Conservation (phyloP, 2,329 filamentous ascomycete genomes). For the Fusarium oligoseptatum region DNA sequence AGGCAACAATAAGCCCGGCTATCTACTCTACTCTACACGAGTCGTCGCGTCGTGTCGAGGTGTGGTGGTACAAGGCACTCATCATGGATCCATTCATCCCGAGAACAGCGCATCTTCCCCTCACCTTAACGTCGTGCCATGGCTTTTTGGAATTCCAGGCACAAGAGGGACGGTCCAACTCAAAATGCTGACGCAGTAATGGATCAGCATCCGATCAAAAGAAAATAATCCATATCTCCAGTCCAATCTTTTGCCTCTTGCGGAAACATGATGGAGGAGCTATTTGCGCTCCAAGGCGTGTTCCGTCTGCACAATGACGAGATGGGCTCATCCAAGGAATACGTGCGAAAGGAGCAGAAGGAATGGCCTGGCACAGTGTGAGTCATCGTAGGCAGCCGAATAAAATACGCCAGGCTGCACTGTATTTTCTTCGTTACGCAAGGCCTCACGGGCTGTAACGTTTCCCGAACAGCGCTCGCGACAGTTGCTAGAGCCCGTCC, state of each 20-base stretch:
- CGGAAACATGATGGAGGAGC: background rate
- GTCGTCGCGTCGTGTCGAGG: background rate
- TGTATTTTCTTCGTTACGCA: background rate
- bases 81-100: background rate
- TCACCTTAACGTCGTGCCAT: slow-evolving; percentile 9
- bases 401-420: slow-evolving; percentile 9
- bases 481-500: slow-evolving; percentile 16
- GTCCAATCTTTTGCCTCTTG: slow-evolving; percentile 17
- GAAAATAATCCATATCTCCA: slow-evolving; percentile 1
- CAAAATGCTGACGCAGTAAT: slow-evolving; percentile 6
- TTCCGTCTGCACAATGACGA: slow-evolving; percentile 37
- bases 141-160: slow-evolving; percentile 3
- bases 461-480: slow-evolving; percentile 11
- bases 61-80: slow-evolving; percentile 8
- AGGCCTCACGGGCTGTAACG: background rate
- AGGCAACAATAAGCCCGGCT: slow-evolving; percentile 1
- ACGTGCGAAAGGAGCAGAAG: slow-evolving; percentile 22
- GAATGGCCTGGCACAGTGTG: slow-evolving; percentile 18
- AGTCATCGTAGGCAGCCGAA: background rate
- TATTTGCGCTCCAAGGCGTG: background rate
- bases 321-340: slow-evolving; percentile 19
- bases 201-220: slow-evolving; percentile 18
- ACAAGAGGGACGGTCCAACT: background rate
- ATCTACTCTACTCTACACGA: background rate
- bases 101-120: background rate